phyloP scores from a whole-genome alignment of 2,329 filamentous ascomycete species.

The Ascochyta pisi region DNA sequence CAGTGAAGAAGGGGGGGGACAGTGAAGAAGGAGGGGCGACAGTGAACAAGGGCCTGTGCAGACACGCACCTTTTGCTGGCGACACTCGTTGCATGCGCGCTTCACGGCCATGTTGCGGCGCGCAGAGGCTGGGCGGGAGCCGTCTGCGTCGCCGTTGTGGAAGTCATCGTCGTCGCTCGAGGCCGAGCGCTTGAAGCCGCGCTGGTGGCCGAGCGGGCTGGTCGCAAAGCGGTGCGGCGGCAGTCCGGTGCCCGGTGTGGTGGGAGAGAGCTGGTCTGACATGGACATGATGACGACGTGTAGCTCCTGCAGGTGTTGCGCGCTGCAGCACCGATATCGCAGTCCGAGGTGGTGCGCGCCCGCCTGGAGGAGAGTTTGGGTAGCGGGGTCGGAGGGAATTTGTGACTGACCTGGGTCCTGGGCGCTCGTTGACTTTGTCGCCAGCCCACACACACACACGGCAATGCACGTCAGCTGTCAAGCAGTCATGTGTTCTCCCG shows the following conservation, averaged over 20 bases:
- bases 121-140: slow-evolving; percentile 33
- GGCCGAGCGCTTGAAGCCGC: slow-evolving; percentile 48
- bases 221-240: slow-evolving; percentile 35
- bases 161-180: slow-evolving; percentile 47
- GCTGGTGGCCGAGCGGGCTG: slow-evolving; percentile 39
- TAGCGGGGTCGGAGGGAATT: slow-evolving; percentile 13
- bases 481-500: slow-evolving; percentile 18
- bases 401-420: slow-evolving; percentile 3
- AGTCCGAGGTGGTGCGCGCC: slow-evolving; percentile 16
- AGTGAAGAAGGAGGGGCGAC: too few species aligned
- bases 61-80: slow-evolving; percentile 78
- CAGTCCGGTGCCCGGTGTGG: slow-evolving; percentile 36
- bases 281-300: slow-evolving; percentile 17
- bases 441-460: slow-evolving; percentile 1
- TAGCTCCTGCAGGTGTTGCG: slow-evolving; percentile 20
- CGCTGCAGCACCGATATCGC: slow-evolving; percentile 29
- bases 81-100: slow-evolving; percentile 83
- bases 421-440: background rate
- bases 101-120: slow-evolving; percentile 58
- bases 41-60: background rate
- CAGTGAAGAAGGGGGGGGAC: too few species aligned
- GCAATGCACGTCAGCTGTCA: slow-evolving; percentile 15
- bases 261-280: slow-evolving; percentile 32
- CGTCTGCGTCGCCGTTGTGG: slow-evolving; percentile 36
- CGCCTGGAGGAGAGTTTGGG: slow-evolving; percentile 13